These are phyloP conservation scores for Saccharomycopsis fibuligera DNA, from an alignment of 805 yeast species.

Conservation along the genomic window DNA sequence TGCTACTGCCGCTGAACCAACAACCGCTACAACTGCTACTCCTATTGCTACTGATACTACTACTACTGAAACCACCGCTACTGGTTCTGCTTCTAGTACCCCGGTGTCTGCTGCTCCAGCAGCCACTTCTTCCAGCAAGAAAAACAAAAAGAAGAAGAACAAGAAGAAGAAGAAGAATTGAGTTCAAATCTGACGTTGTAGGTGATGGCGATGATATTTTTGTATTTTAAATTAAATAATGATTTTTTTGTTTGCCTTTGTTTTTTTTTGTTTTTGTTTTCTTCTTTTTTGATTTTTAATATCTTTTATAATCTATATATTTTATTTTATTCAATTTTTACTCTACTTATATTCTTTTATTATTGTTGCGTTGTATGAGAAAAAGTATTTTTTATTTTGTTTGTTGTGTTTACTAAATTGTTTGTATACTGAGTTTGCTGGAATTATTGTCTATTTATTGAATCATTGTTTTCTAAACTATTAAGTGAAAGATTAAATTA, in stretches of 20 bases:
- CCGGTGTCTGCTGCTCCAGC: background rate
- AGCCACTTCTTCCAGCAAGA: background rate
- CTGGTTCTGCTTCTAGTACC: background rate
- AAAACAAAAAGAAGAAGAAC: background rate
- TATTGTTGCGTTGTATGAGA: background rate
- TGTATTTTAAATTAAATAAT: background rate
- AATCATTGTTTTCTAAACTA: too few species aligned
- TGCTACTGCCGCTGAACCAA: background rate
- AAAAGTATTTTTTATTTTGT: background rate
- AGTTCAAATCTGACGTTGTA: background rate
- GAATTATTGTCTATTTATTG: too few species aligned
- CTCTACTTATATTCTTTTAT: background rate
- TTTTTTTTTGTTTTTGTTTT: too few species aligned
- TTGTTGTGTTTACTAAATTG: background rate
- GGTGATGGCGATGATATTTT: background rate
- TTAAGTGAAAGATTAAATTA: too few species aligned
- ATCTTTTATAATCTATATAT: too few species aligned
- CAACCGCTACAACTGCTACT: slow-evolving; percentile 4
- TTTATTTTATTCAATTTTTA: background rate
- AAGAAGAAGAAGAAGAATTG: background rate
- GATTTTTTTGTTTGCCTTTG: background rate
- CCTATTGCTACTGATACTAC: slow-evolving; percentile 2
- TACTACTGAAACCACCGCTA: slow-evolving; percentile 2
- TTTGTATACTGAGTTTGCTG: too few species aligned
- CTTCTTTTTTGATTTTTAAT: too few species aligned